Evolutionary conservation across 805 yeast species (phyloP).

Genomic region (Ogataea salicorniae): DNA sequence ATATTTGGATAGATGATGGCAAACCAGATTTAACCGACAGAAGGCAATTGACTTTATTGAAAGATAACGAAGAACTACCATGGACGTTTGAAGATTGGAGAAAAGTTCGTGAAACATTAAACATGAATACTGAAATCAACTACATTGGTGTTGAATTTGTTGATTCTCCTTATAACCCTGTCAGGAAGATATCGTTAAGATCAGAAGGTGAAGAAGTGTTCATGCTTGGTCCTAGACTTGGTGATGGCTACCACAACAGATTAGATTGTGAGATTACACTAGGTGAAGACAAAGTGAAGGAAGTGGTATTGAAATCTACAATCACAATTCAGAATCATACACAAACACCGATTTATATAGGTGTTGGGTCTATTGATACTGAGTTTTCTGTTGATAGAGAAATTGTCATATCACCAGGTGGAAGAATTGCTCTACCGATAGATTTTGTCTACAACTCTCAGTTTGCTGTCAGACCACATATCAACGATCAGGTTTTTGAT

Average conservation of each 20-base stretch:
- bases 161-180: slow-evolving; percentile 49
- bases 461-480: slow-evolving; percentile 58
- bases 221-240: slow-evolving; percentile 54
- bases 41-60: slow-evolving; percentile 33
- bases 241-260: slow-evolving; percentile 55
- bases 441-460: slow-evolving; percentile 54
- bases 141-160: slow-evolving; percentile 58
- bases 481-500: slow-evolving; percentile 42
- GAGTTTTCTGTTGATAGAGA: slow-evolving; percentile 28
- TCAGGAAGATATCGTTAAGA: slow-evolving; percentile 58
- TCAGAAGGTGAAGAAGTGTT: slow-evolving; percentile 81
- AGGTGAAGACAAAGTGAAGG: slow-evolving; percentile 73
- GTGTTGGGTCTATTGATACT: slow-evolving; percentile 30
- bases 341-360: slow-evolving; percentile 46
- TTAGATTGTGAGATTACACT: slow-evolving; percentile 66
- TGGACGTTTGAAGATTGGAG: slow-evolving; percentile 98
- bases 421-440: slow-evolving; percentile 66
- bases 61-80: slow-evolving; percentile 48
- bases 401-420: slow-evolving; percentile 48
- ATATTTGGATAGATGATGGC: slow-evolving; percentile 69
- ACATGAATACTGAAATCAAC: slow-evolving; percentile 56
- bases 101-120: slow-evolving; percentile 71
- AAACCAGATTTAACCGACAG: slow-evolving; percentile 21
- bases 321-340: slow-evolving; percentile 64
- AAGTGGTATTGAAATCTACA: slow-evolving; percentile 73